These are phyloP conservation scores for Copromyces sp. DNA, from an alignment of 495 filamentous ascomycete genomes.

Conservation along the genomic window DNA sequence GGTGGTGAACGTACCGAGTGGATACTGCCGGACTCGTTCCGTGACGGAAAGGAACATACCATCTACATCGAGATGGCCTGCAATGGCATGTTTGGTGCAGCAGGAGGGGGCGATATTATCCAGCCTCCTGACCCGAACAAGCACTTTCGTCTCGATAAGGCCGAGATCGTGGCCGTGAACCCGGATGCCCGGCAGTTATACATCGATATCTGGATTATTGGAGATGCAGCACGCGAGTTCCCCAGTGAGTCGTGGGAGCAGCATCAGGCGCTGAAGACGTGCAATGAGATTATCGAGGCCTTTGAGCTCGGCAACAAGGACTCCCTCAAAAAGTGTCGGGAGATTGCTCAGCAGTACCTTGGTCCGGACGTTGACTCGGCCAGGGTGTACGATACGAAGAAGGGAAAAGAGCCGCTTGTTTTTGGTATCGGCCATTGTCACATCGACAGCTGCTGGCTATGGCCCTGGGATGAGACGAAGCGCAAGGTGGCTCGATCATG, in stretches of 20 bases:
- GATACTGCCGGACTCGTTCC: conserved; percentile 70
- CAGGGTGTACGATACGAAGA: conserved; percentile 63
- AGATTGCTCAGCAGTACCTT: conserved; percentile 73
- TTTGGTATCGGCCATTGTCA: conserved; percentile 92
- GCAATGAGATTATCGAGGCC: conserved; percentile 77
- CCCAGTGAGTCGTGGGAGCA: conserved; percentile 73
- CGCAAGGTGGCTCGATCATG: conserved; percentile 93
- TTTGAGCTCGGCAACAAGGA: conserved; percentile 74
- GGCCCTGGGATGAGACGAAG: conserved; percentile 98
- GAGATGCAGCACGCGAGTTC: conserved; percentile 75
- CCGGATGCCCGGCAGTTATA: conserved; percentile 69
- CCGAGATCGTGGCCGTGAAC: conserved; percentile 87
- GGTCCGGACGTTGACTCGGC: conserved; percentile 71
- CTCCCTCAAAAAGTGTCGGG: conserved; percentile 64
- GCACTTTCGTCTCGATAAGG: conserved; percentile 62
- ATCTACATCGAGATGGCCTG: conserved; percentile 98
- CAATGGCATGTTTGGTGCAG: conserved; percentile 97
- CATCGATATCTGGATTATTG: conserved; percentile 93
- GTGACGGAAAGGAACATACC: conserved; percentile 74
- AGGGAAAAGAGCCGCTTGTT: conserved; percentile 59
- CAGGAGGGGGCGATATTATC: conserved; percentile 71
- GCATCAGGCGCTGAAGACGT: conserved; percentile 72
- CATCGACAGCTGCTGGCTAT: conserved; percentile 96
- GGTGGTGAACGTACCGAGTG: conserved; percentile 82
- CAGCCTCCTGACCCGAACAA: conserved; percentile 79